Conservation (phyloP, 192 early-diverging fungal genomes). For the Geranomyces variabilis region DNA sequence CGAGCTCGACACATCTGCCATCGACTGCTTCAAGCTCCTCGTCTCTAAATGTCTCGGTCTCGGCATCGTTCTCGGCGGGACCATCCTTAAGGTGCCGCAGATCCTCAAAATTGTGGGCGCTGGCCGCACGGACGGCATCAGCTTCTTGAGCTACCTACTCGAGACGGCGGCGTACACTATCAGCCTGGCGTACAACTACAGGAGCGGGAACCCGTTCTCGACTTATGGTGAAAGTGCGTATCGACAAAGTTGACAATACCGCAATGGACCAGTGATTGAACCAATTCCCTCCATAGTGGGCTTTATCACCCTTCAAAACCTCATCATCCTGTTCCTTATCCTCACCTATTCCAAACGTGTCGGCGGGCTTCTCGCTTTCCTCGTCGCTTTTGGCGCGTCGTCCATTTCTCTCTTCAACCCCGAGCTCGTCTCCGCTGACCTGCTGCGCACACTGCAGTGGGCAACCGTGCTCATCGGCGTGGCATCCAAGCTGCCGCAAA, state of each 20-base stretch:
- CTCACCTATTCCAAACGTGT: constrained; percentile 41
- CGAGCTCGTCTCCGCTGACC: constrained; percentile 43
- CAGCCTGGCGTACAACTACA: constrained; percentile 83
- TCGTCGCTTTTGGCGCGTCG: constrained; percentile 47
- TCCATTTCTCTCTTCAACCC: constrained; percentile 59
- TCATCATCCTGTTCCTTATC: constrained; percentile 65
- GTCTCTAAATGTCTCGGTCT: constrained; percentile 90
- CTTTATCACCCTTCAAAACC: constrained; percentile 86
- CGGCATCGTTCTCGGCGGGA: constrained; percentile 92
- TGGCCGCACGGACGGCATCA: constrained; percentile 77
- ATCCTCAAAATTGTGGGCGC: constrained; percentile 85
- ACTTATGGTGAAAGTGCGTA: constrained; percentile 59
- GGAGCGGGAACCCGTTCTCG: constrained; percentile 82
- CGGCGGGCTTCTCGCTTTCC: constrained; percentile 32
- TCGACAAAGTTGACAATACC: too few relatives aligned
- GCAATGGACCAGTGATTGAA: not conserved
- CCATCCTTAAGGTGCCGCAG: constrained; percentile 94
- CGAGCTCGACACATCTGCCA: constrained; percentile 69
- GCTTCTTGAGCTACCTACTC: constrained; percentile 75
- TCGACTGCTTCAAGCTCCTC: constrained; percentile 76
- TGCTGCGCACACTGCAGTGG: constrained; percentile 72
- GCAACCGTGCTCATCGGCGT: constrained; percentile 78
- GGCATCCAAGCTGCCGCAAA: constrained; percentile 88
- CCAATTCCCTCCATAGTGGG: constrained; percentile 41
- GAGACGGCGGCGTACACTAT: constrained; percentile 83